Percentiles rank a stretch among this genome's conserved stretches.
Evolutionary conservation across 1,139 yeast genomes (phyloP).

Genomic region (Lodderomyces beijingensis): DNA sequence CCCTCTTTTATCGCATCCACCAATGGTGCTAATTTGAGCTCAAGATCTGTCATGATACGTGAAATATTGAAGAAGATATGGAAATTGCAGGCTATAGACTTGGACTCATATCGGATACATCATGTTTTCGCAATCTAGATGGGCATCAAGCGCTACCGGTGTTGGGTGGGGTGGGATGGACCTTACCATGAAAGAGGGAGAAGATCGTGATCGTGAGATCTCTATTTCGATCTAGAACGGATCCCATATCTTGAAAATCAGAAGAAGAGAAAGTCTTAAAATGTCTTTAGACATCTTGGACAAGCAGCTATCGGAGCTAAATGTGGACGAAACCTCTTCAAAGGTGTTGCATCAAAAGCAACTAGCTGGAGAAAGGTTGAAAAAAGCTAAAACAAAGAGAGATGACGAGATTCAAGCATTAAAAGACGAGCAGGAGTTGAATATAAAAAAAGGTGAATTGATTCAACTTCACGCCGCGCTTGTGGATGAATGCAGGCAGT

Average conservation of each 20-base stretch:
- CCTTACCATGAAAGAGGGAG: too few species aligned
- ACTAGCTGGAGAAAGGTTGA: conserved; percentile 68
- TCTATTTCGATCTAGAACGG: too few species aligned
- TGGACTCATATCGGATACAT: too few species aligned
- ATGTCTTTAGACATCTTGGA: conserved; percentile 1
- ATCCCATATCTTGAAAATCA: too few species aligned
- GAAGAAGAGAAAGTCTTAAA: neutral
- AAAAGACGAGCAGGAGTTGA: conserved; percentile 57
- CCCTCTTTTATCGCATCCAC: conserved; percentile 21
- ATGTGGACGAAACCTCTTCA: conserved; percentile 21
- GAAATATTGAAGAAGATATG: too few species aligned
- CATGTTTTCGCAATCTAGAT: too few species aligned
- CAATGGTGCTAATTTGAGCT: conserved; percentile 16
- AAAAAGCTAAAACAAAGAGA: conserved; percentile 72
- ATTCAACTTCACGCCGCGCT: conserved; percentile 65
- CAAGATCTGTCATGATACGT: conserved; percentile 5
- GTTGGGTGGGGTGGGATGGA: too few species aligned
- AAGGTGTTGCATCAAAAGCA: conserved; percentile 62
- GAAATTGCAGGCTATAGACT: too few species aligned
- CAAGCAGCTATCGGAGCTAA: conserved; percentile 2
- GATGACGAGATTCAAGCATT: conserved; percentile 66
- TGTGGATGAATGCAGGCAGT: conserved; percentile 68
- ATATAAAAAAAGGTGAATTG: conserved; percentile 67
- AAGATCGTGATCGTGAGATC: too few species aligned
- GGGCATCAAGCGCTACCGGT: too few species aligned